These are phyloP conservation scores for Scheffersomyces lignicola DNA, from an alignment of 1,139 yeast species.

Conservation along the genomic window DNA sequence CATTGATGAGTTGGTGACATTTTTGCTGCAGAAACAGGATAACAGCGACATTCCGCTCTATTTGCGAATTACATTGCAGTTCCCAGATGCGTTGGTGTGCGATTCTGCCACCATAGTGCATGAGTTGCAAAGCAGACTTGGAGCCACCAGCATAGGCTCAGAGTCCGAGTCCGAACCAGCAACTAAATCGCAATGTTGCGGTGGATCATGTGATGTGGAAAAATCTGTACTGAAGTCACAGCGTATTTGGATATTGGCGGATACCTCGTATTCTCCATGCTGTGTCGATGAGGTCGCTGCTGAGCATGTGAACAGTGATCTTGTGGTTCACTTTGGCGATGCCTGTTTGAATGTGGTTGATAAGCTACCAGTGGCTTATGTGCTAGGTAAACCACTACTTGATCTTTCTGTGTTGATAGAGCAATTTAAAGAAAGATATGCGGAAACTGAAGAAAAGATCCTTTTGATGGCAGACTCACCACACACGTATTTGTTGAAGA, in stretches of 20 bases:
- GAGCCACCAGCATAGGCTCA: conserved; percentile 4
- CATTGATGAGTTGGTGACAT: conserved; percentile 43
- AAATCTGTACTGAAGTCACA: conserved; percentile 12
- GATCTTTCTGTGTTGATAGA: conserved; percentile 32
- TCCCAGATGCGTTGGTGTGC: conserved; percentile 77
- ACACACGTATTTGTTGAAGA: conserved; percentile 42
- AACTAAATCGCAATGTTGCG: neutral
- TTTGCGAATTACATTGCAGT: conserved; percentile 73
- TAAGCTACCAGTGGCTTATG: conserved; percentile 70
- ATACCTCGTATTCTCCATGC: conserved; percentile 92
- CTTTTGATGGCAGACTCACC: conserved; percentile 72
- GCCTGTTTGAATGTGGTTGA: conserved; percentile 84
- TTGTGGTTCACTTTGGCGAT: conserved; percentile 91
- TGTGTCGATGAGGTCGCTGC: conserved; percentile 98
- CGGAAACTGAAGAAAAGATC: conserved; percentile 37
- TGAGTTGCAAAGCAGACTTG: conserved; percentile 37
- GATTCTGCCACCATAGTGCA: conserved; percentile 76
- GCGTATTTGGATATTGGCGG: conserved; percentile 78
- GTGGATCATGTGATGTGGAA: neutral
- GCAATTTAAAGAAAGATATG: conserved; percentile 39
- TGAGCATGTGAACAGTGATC: conserved; percentile 82
- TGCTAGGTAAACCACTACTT: conserved; percentile 67
- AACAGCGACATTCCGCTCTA: conserved; percentile 27
- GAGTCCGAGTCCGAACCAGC: neutral
- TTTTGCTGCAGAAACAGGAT: conserved; percentile 25